Conservation (phyloP, 352 stramenopile genomes). For the Phytophthora fragariae region DNA sequence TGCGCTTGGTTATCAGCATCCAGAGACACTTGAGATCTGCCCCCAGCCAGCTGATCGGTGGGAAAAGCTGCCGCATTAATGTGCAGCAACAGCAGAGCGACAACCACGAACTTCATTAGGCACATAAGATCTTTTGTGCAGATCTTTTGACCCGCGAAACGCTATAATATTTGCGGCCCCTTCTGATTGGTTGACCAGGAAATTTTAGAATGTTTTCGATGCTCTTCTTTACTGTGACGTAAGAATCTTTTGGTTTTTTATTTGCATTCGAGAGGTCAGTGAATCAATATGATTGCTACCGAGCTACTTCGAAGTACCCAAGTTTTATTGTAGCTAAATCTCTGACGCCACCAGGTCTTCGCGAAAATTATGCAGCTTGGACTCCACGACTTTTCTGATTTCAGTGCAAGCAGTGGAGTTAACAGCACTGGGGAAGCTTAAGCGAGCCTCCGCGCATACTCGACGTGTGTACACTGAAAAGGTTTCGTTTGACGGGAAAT, state of each 20-base stretch:
- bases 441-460: slow-evolving; percentile 1
- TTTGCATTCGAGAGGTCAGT: no score
- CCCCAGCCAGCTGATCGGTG: background rate
- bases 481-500: slow-evolving; percentile 4
- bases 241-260: no score
- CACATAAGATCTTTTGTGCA: background rate
- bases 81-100: background rate
- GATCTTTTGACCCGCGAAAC: background rate
- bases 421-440: slow-evolving; percentile 1
- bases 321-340: background rate
- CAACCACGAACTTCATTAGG: background rate
- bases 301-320: background rate
- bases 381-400: background rate
- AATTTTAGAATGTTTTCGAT: no score
- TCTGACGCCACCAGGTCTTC: background rate
- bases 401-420: background rate
- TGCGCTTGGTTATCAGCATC: background rate
- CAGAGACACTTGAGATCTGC: background rate
- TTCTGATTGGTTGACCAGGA: background rate
- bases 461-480: background rate
- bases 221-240: no score
- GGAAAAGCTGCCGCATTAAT: background rate
- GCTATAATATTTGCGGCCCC: background rate
- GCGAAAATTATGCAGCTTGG: background rate
- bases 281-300: no score